phyloP scores from a whole-genome alignment of 495 filamentous ascomycete species.

The Penicillium angulare region DNA sequence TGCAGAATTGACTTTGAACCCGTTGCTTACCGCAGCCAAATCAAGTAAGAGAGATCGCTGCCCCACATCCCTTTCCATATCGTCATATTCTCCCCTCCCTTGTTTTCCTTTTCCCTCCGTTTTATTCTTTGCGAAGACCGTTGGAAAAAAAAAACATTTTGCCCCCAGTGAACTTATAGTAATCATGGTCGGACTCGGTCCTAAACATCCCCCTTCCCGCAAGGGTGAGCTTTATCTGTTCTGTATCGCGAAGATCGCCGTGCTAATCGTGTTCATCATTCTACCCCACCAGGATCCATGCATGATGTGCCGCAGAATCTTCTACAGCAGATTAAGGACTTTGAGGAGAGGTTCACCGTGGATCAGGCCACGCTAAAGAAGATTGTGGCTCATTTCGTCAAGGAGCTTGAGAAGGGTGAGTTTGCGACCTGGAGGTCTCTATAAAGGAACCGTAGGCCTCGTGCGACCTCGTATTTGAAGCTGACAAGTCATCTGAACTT shows the following conservation, averaged over 20 bases:
- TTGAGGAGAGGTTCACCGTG: constrained; percentile 86
- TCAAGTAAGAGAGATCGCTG: constrained; percentile 23
- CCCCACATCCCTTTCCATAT: constrained; percentile 25
- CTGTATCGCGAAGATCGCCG: constrained; percentile 12
- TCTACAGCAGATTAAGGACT: constrained; percentile 73
- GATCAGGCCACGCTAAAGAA: constrained; percentile 77
- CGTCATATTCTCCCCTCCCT: constrained; percentile 19
- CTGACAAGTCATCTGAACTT: constrained; percentile 2
- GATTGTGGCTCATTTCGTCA: constrained; percentile 84
- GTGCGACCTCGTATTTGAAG: background rate
- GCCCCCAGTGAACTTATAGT: constrained; percentile 5
- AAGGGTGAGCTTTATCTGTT: constrained; percentile 58
- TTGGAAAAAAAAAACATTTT: background rate
- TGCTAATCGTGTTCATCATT: constrained; percentile 12
- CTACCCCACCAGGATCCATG: constrained; percentile 61
- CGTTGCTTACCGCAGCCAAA: constrained; percentile 25
- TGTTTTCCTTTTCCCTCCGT: constrained; percentile 7
- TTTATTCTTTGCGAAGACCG: too few species aligned
- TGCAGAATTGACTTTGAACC: constrained; percentile 1
- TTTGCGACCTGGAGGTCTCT: background rate
- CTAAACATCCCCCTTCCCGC: constrained; percentile 69
- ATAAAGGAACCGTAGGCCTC: too few species aligned
- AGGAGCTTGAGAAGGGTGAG: constrained; percentile 83
- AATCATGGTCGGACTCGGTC: constrained; percentile 75
- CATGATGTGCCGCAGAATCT: constrained; percentile 83